Conservation (phyloP, 129 eudicot species). For the Lactuca sativa region DNA sequence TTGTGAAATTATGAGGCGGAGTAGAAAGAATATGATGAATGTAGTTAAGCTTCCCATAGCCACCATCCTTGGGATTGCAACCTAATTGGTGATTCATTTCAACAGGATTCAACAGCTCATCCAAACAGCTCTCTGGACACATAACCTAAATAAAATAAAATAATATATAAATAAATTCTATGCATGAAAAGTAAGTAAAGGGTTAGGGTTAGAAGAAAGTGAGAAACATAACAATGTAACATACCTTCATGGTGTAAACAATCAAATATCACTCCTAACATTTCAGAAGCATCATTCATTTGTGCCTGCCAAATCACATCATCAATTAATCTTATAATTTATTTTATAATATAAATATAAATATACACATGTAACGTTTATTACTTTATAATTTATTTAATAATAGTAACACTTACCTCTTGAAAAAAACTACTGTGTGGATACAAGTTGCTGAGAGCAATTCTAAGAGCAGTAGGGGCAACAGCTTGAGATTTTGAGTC, state of each 20-base stretch:
- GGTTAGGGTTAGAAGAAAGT: no score
- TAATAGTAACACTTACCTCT: conserved; percentile 70
- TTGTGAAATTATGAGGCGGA: conserved; percentile 78
- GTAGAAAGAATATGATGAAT: conserved; percentile 82
- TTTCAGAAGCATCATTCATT: conserved; percentile 99
- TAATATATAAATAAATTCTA: not conserved
- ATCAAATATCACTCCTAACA: conserved; percentile 81
- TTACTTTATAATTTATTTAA: no score
- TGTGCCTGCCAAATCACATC: conserved; percentile 68
- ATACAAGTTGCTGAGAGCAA: conserved; percentile 91
- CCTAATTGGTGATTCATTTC: conserved; percentile 92
- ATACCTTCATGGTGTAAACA: no score
- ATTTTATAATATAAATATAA: no score
- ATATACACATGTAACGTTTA: no score
- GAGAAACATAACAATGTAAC: no score
- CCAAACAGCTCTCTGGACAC: conserved; percentile 78
- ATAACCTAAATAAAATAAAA: conserved; percentile 41
- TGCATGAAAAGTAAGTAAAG: not conserved
- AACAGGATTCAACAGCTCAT: conserved; percentile 67
- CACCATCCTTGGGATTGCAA: conserved; percentile 81
- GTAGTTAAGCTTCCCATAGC: conserved; percentile 83
- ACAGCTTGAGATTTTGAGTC: conserved; percentile 69
- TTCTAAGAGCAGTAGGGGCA: conserved; percentile 80
- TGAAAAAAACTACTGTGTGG: conserved; percentile 96
- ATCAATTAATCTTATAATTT: not conserved